phyloP scores from a whole-genome alignment of 169 alveolate genomes.

The Fabrea salina region DNA sequence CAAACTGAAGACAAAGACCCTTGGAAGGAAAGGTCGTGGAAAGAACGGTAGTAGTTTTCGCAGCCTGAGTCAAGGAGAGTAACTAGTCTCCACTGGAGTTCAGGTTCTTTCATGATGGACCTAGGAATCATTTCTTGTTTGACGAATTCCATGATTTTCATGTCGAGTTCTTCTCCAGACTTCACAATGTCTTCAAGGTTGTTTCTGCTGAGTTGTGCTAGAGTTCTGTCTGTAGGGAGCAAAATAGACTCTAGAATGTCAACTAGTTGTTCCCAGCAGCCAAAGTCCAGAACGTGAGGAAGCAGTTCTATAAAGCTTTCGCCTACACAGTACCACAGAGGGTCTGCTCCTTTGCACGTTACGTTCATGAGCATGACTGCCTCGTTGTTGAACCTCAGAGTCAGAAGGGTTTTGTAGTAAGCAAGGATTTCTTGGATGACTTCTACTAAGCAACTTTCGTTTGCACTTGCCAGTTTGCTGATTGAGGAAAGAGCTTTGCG shows the following conservation, averaged over 20 bases:
- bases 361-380: slow-evolving; percentile 15
- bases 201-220: background rate
- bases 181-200: slow-evolving; percentile 1
- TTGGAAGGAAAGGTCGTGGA: background rate
- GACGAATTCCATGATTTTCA: slow-evolving; percentile 1
- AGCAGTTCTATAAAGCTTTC: slow-evolving; percentile 9
- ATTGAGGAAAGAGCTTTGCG: background rate
- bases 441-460: background rate
- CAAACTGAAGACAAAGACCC: slow-evolving; percentile 16
- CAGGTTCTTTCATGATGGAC: background rate
- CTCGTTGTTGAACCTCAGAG: background rate
- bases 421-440: background rate
- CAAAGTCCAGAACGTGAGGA: background rate
- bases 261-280: slow-evolving; percentile 16
- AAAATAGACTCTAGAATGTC: background rate
- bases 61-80: slow-evolving; percentile 19
- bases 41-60: slow-evolving; percentile 4
- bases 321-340: slow-evolving; percentile 15
- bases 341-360: slow-evolving; percentile 24
- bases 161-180: slow-evolving; percentile 3
- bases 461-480: background rate
- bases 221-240: background rate
- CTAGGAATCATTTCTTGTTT: slow-evolving; percentile 6
- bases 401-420: background rate
- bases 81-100: background rate